Evolutionary conservation across 768 basidiomycete genomes (phyloP).

Genomic region (Termitomyces sp.): DNA sequence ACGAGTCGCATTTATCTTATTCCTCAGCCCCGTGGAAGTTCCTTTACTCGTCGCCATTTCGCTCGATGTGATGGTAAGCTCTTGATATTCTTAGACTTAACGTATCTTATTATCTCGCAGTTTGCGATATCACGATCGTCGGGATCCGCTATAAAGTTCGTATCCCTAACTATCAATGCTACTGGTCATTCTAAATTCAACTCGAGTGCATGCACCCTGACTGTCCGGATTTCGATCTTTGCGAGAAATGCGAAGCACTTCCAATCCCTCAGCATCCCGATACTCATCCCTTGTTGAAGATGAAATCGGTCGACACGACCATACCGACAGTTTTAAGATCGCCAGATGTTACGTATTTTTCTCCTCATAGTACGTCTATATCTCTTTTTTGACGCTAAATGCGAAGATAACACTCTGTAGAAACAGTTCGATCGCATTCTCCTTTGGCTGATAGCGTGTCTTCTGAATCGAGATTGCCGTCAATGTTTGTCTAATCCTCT

Average conservation of each 20-base stretch:
- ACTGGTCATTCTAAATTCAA: not conserved
- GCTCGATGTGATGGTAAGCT: slow-evolving; percentile 55
- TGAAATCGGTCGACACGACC: slow-evolving; percentile 46
- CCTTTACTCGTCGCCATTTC: slow-evolving; percentile 29
- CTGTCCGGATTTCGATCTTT: slow-evolving; percentile 82
- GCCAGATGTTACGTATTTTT: not conserved
- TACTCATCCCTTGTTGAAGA: slow-evolving; percentile 71
- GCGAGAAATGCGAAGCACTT: slow-evolving; percentile 70
- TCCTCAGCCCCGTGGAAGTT: slow-evolving; percentile 19
- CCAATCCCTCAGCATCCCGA: slow-evolving; percentile 72
- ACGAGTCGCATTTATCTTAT: not conserved
- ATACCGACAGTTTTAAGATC: slow-evolving; percentile 27
- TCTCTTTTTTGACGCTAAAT: too few species aligned
- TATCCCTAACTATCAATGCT: not conserved
- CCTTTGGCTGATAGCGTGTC: not conserved
- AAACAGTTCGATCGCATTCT: not conserved
- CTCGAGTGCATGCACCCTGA: slow-evolving; percentile 69
- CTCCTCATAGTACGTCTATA: not conserved
- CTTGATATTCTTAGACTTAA: slow-evolving; percentile 1
- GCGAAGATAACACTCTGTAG: not conserved
- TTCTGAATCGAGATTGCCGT: not conserved
- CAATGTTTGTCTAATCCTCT: not conserved
- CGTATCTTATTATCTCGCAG: slow-evolving; percentile 13
- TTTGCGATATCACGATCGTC: slow-evolving; percentile 45
- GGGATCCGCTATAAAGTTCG: slow-evolving; percentile 72